phyloP scores from a whole-genome alignment of 257 asterid species.

The Gardenia jasminoides region DNA sequence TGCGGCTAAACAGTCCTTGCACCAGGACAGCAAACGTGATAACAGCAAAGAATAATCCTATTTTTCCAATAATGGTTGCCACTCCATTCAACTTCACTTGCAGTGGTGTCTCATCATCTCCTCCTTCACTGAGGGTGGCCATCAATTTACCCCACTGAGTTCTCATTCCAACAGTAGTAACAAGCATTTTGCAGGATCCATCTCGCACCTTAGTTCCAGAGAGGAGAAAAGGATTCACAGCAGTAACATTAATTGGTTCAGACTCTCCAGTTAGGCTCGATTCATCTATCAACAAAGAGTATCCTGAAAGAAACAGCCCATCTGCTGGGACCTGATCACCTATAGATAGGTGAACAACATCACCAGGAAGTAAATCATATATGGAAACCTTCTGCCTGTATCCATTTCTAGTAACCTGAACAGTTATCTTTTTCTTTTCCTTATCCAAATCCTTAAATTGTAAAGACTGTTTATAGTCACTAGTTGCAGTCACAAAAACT shows the following conservation, averaged over 20 bases:
- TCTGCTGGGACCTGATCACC: slow-evolving; percentile 97
- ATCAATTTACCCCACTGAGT: slow-evolving; percentile 93
- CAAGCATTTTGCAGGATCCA: slow-evolving; percentile 87
- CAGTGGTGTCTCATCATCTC: slow-evolving; percentile 91
- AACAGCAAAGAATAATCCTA: slow-evolving; percentile 83
- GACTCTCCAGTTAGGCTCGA: slow-evolving; percentile 92
- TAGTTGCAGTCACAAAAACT: slow-evolving; percentile 84
- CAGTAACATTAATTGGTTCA: slow-evolving; percentile 67
- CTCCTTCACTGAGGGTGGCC: slow-evolving; percentile 92
- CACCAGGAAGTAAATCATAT: slow-evolving; percentile 81
- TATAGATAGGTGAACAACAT: slow-evolving; percentile 76
- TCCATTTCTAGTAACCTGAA: slow-evolving; percentile 83
- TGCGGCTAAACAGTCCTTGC: slow-evolving; percentile 63
- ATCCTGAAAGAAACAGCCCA: slow-evolving; percentile 76
- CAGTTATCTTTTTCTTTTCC: slow-evolving; percentile 78
- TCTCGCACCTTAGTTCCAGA: slow-evolving; percentile 92
- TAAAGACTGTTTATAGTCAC: slow-evolving; percentile 78
- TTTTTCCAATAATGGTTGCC: slow-evolving; percentile 83
- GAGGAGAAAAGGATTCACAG: slow-evolving; percentile 72
- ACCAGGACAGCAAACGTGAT: slow-evolving; percentile 80
- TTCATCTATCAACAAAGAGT: slow-evolving; percentile 68
- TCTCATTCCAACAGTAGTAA: slow-evolving; percentile 93
- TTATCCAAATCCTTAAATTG: slow-evolving; percentile 88
- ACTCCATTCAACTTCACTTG: slow-evolving; percentile 89
- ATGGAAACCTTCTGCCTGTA: slow-evolving; percentile 76